phyloP scores from a whole-genome alignment of 768 basidiomycete species.

The Macrocybe gigantea region DNA sequence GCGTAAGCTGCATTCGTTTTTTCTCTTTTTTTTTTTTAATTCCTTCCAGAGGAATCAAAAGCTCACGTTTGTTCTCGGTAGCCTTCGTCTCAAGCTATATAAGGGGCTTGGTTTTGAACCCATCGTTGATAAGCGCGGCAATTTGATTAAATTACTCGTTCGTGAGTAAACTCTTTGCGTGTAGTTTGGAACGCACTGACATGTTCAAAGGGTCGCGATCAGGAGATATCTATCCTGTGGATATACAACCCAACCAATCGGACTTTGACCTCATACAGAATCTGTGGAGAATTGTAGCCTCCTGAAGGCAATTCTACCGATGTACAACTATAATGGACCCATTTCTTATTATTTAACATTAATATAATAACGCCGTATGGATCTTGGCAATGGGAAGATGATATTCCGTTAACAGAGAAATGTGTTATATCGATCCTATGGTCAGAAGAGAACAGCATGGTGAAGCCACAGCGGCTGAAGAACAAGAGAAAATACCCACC shows the following conservation, averaged over 20 bases:
- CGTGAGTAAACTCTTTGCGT: slow-evolving; percentile 36
- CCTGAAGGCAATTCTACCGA: slow-evolving; percentile 16
- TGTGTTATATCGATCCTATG: too few relatives aligned
- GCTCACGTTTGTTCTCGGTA: slow-evolving; percentile 16
- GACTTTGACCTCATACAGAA: slow-evolving; percentile 31
- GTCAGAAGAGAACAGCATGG: not conserved
- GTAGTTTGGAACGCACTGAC: not conserved
- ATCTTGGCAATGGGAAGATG: too few relatives aligned
- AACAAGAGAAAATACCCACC: slow-evolving; percentile 9
- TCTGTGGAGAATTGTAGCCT: slow-evolving; percentile 41
- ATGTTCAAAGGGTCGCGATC: slow-evolving; percentile 38
- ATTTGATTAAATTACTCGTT: slow-evolving; percentile 57
- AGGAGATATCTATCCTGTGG: slow-evolving; percentile 38
- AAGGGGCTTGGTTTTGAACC: slow-evolving; percentile 71
- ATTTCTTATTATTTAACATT: too few relatives aligned
- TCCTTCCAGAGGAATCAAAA: not conserved
- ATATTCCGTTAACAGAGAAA: too few relatives aligned
- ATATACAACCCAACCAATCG: slow-evolving; percentile 26
- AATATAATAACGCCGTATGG: too few relatives aligned
- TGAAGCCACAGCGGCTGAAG: not conserved
- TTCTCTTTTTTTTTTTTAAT: not conserved
- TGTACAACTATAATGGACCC: too few relatives aligned
- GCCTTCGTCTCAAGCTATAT: slow-evolving; percentile 63
- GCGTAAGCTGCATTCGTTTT: slow-evolving; percentile 38
- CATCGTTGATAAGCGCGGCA: slow-evolving; percentile 46